Conservation (phyloP, 2,329 filamentous ascomycete species). For the Sphaceloma murrayae region DNA sequence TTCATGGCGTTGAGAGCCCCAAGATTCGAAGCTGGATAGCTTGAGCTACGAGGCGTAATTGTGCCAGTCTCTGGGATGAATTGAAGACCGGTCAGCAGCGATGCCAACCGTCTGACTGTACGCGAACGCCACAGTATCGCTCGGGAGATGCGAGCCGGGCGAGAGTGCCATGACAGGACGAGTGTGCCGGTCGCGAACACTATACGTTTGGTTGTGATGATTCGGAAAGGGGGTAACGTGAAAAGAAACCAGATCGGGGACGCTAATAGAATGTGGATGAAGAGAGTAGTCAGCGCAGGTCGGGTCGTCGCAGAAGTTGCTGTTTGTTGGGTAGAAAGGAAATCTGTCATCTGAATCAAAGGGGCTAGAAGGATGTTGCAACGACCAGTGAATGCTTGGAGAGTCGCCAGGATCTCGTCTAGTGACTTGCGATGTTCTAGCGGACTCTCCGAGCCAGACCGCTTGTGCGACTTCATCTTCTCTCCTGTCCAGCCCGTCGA, state of each 20-base stretch:
- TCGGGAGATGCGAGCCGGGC: slow-evolving; percentile 72
- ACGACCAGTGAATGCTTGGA: slow-evolving; percentile 80
- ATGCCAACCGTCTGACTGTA: slow-evolving; percentile 57
- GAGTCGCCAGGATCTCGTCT: slow-evolving; percentile 91
- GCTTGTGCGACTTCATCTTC: slow-evolving; percentile 45
- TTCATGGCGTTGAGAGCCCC: slow-evolving; percentile 27
- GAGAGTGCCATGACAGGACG: slow-evolving; percentile 82
- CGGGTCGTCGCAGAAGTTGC: slow-evolving; percentile 86
- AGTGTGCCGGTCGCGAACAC: slow-evolving; percentile 80
- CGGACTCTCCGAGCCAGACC: slow-evolving; percentile 48
- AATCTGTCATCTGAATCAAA: slow-evolving; percentile 79
- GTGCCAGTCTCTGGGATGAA: slow-evolving; percentile 46
- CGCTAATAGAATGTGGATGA: slow-evolving; percentile 78
- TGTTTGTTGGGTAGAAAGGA: slow-evolving; percentile 72
- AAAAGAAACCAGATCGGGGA: slow-evolving; percentile 81
- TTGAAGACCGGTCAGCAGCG: slow-evolving; percentile 68
- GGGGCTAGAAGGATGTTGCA: slow-evolving; percentile 91
- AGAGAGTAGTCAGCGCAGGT: slow-evolving; percentile 79
- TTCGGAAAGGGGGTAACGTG: slow-evolving; percentile 69
- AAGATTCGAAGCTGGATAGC: slow-evolving; percentile 19
- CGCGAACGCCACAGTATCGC: slow-evolving; percentile 85
- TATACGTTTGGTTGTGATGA: slow-evolving; percentile 79
- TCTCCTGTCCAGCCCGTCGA: slow-evolving; percentile 69
- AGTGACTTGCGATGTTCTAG: slow-evolving; percentile 72
- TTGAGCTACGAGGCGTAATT: slow-evolving; percentile 28